phyloP scores from a whole-genome alignment of 441 rosid genomes.

The Bruguiera hainesii region DNA sequence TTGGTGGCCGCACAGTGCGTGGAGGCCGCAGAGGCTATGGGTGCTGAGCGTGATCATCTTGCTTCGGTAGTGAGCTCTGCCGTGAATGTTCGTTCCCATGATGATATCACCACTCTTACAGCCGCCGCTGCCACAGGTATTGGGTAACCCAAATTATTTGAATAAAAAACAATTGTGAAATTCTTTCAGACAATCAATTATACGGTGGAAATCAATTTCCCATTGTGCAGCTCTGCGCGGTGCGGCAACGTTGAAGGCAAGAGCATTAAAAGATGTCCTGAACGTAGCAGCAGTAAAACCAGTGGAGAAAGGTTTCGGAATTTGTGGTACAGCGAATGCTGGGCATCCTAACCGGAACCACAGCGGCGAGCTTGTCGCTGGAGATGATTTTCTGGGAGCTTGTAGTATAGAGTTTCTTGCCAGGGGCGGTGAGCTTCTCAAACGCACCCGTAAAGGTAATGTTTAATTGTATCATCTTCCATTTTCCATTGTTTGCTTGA shows the following conservation, averaged over 20 bases:
- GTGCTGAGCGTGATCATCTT: slow-evolving; percentile 83
- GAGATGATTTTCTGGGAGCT: slow-evolving; percentile 54
- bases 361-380: slow-evolving; percentile 51
- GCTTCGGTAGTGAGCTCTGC: slow-evolving; percentile 83
- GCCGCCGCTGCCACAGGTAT: slow-evolving; percentile 97
- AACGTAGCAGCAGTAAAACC: slow-evolving; percentile 68
- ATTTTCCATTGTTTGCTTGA: not conserved
- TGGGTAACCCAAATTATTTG: not conserved
- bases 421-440: slow-evolving; percentile 77
- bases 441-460: slow-evolving; percentile 80
- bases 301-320: slow-evolving; percentile 51
- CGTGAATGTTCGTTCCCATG: slow-evolving; percentile 79
- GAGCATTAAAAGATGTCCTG: slow-evolving; percentile 78
- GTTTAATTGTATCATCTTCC: not conserved
- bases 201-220: not conserved
- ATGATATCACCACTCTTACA: slow-evolving; percentile 78
- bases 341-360: slow-evolving; percentile 32
- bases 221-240: slow-evolving; percentile 68
- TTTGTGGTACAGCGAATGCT: slow-evolving; percentile 38
- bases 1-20: slow-evolving; percentile 94
- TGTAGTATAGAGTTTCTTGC: slow-evolving; percentile 72
- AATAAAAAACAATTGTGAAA: not conserved
- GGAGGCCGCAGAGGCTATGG: slow-evolving; percentile 87
- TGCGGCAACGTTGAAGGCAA: slow-evolving; percentile 86
- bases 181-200: not conserved